Evolutionary conservation across 129 eudicot species (phyloP).

Genomic region (Escallonia herrerae): DNA sequence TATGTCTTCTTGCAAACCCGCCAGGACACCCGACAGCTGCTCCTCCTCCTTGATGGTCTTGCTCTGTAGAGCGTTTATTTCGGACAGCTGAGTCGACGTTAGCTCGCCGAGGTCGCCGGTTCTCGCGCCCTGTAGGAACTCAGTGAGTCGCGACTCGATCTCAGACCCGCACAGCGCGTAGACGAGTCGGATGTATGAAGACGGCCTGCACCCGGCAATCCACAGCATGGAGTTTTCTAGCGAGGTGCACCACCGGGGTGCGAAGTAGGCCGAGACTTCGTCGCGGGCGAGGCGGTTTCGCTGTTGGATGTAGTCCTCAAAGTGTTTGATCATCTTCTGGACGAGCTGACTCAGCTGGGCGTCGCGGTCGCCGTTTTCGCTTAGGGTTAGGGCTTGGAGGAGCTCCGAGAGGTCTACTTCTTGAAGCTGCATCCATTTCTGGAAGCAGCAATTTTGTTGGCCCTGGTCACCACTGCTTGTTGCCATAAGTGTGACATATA

Average conservation of each 20-base stretch:
- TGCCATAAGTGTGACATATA: too few relatives aligned
- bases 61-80: not conserved
- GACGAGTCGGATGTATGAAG: slow-evolving; percentile 4
- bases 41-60: not conserved
- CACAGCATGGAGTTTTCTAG: slow-evolving; percentile 9
- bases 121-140: not conserved
- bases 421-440: slow-evolving; percentile 10
- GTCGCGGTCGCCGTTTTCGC: not conserved
- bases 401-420: slow-evolving; percentile 12
- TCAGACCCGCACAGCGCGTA: slow-evolving; percentile 7
- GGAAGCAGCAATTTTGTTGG: slow-evolving; percentile 3
- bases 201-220: slow-evolving; percentile 18
- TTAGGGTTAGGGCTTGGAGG: slow-evolving; percentile 3
- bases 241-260: slow-evolving; percentile 14
- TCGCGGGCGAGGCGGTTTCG: not conserved
- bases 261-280: slow-evolving; percentile 5
- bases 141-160: slow-evolving; percentile 3
- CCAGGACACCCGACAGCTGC: not conserved
- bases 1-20: not conserved
- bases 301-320: not conserved
- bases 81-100: not conserved
- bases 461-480: not conserved
- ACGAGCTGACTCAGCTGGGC: not conserved
- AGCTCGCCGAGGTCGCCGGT: not conserved
- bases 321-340: not conserved